A percentile compares a stretch with the other conserved stretches of the same genome.
phyloP scores from a whole-genome alignment of 1,284 basidiomycete species.

The Cystobasidium slooffiae region DNA sequence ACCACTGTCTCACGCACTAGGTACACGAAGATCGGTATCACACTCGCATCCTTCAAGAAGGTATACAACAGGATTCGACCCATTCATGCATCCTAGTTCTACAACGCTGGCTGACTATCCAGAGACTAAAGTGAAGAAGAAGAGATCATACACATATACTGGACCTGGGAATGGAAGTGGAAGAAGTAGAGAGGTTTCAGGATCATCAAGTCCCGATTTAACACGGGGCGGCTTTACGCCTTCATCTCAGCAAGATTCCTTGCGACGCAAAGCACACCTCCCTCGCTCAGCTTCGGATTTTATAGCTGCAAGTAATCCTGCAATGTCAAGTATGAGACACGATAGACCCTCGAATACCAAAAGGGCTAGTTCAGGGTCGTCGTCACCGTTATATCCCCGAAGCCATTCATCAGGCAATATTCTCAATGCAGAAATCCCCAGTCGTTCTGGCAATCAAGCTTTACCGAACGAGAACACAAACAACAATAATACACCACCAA shows the following conservation, averaged over 20 bases:
- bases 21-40: not conserved
- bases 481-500: not conserved
- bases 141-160: not conserved
- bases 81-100: not conserved
- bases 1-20: not conserved
- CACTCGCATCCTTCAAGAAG: slow-evolving; percentile 1
- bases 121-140: slow-evolving; percentile 12
- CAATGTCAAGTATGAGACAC: not conserved
- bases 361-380: slow-evolving; percentile 3
- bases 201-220: slow-evolving; percentile 9
- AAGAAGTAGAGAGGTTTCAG: not conserved
- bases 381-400: slow-evolving; percentile 11
- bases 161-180: not conserved
- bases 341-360: slow-evolving; percentile 1
- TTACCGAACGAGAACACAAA: not conserved
- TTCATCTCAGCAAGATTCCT: slow-evolving; percentile 1
- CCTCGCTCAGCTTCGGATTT: slow-evolving; percentile 27
- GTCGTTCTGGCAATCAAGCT: not conserved
- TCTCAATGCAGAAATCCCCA: not conserved
- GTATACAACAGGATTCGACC: slow-evolving; percentile 13
- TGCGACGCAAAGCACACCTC: not conserved
- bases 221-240: slow-evolving; percentile 1
- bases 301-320: not conserved
- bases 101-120: not conserved
- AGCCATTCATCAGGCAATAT: slow-evolving; percentile 12